These are phyloP conservation scores for Stagonosporopsis cucurbitacearum DNA, from an alignment of 2,329 filamentous ascomycete species.

Conservation along the genomic window DNA sequence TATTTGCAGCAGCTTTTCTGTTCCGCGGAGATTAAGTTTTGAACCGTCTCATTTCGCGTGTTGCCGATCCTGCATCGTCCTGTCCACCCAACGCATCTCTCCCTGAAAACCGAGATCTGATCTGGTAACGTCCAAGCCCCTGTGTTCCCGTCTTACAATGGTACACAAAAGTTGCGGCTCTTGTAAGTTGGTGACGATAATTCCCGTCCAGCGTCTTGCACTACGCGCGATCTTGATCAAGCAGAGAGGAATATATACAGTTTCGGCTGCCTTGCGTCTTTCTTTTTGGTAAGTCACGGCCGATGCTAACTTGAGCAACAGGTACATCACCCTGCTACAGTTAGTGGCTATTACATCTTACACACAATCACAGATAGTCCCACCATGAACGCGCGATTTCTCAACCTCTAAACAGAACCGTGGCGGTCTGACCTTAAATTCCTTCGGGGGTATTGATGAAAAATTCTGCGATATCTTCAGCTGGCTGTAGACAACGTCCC, in stretches of 20 bases:
- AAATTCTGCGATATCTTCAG: too few relatives aligned
- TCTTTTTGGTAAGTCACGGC: background rate
- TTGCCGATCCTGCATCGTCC: background rate
- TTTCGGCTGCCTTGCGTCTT: background rate
- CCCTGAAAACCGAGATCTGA: background rate
- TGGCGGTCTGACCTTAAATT: too few relatives aligned
- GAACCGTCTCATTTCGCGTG: background rate
- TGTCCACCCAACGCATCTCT: background rate
- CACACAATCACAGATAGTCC: too few relatives aligned
- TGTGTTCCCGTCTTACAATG: background rate
- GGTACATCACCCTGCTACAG: too few relatives aligned
- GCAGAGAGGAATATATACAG: background rate
- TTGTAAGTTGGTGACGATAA: background rate
- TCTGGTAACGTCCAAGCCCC: background rate
- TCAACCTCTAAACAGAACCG: too few relatives aligned
- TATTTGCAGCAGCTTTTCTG: background rate
- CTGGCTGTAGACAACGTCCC: too few relatives aligned
- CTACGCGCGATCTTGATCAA: background rate
- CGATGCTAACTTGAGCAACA: background rate
- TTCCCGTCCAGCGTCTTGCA: background rate
- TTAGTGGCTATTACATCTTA: too few relatives aligned
- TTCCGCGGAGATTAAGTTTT: slow-evolving; percentile 3
- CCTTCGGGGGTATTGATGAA: too few relatives aligned
- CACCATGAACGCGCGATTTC: too few relatives aligned
- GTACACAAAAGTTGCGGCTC: background rate